Evolutionary conservation across 2,329 filamentous ascomycete genomes (phyloP).

Genomic region (Trichoderma simmonsii): DNA sequence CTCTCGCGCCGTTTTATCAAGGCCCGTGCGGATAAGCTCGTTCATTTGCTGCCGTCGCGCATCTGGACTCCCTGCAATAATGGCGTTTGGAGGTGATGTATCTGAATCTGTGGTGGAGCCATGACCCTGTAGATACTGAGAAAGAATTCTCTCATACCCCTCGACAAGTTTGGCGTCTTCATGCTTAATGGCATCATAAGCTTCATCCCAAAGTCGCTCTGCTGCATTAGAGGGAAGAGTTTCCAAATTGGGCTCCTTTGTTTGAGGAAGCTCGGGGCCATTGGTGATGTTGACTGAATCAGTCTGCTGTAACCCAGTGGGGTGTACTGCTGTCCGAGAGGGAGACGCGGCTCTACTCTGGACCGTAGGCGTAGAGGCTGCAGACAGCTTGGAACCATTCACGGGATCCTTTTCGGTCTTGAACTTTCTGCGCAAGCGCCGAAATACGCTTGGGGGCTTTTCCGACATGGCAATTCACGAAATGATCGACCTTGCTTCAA

Average conservation of each 20-base stretch:
- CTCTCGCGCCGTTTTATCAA: constrained; percentile 27
- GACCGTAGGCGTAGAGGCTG: not conserved
- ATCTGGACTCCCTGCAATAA: not conserved
- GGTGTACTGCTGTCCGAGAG: not conserved
- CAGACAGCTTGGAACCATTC: not conserved
- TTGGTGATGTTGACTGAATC: not conserved
- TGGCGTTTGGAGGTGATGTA: not conserved
- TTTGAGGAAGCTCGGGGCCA: no score
- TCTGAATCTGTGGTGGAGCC: not conserved
- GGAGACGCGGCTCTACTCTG: not conserved
- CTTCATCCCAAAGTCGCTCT: constrained; percentile 23
- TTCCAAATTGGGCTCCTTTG: not conserved
- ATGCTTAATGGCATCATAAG: constrained; percentile 23
- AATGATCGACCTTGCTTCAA: not conserved
- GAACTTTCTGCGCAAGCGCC: not conserved
- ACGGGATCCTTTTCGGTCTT: not conserved
- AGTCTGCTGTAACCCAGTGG: not conserved
- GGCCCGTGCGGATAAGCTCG: constrained; percentile 29
- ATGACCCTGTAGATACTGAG: constrained; percentile 8
- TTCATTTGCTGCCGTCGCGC: constrained; percentile 29
- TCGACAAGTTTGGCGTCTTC: constrained; percentile 21
- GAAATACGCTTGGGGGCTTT: not conserved
- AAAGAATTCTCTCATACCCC: constrained; percentile 25
- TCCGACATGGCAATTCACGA: not conserved
- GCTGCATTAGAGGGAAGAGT: not conserved